Evolutionary conservation across 1,284 basidiomycete genomes (phyloP).

Genomic region (Agaricales sp.): DNA sequence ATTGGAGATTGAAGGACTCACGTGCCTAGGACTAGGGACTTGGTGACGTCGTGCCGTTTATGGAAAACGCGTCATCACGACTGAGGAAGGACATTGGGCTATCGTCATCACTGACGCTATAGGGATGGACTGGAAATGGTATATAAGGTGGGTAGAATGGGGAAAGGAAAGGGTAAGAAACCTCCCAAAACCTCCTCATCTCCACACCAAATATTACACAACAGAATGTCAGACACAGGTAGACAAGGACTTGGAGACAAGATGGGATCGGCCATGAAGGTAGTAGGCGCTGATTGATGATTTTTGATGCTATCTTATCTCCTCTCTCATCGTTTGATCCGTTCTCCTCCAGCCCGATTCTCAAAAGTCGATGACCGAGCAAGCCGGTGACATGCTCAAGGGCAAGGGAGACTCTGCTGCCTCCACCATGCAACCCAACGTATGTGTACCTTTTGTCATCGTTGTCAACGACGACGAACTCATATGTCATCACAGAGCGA

Average conservation of each 20-base stretch:
- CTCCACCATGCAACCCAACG: conserved; percentile 33
- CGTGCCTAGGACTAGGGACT: background rate
- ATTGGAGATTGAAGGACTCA: conserved; percentile 6
- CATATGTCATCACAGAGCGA: conserved; percentile 21
- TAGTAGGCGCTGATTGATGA: no score
- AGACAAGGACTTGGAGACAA: conserved; percentile 43
- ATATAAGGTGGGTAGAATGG: background rate
- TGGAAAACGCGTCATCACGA: background rate
- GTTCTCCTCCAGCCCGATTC: conserved; percentile 33
- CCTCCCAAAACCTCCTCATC: background rate
- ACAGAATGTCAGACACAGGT: background rate
- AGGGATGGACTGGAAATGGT: background rate
- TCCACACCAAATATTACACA: conserved; percentile 7
- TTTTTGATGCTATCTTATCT: background rate
- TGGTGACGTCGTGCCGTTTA: no score
- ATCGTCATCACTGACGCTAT: conserved; percentile 1
- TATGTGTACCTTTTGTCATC: conserved; percentile 11
- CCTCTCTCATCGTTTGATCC: background rate
- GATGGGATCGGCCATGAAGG: conserved; percentile 34
- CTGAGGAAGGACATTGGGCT: background rate
- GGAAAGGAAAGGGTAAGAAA: background rate
- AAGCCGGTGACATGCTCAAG: conserved; percentile 39
- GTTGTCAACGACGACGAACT: no score
- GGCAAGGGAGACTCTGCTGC: conserved; percentile 29
- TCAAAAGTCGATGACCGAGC: conserved; percentile 43